phyloP scores from a whole-genome alignment of 768 basidiomycete genomes.

The Dendrothele bispora region DNA sequence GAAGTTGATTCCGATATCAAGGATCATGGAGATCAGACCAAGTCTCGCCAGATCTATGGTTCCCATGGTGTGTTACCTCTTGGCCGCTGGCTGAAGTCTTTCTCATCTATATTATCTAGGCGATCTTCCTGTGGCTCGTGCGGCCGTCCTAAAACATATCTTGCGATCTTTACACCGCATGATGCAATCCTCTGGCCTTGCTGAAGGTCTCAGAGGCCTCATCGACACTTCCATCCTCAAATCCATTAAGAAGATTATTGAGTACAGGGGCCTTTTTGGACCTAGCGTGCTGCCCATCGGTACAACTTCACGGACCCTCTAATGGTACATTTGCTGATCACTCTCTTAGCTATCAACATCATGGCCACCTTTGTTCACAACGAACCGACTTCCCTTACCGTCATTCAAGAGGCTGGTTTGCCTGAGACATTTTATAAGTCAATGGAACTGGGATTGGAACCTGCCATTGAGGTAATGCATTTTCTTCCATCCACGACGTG shows the following conservation, averaged over 20 bases:
- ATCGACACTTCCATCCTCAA: conserved; percentile 87
- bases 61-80: conserved; percentile 45
- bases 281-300: conserved; percentile 83
- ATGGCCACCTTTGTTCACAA: conserved; percentile 98
- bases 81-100: conserved; percentile 3
- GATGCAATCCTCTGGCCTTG: conserved; percentile 94
- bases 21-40: conserved; percentile 46
- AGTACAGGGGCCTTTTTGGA: conserved; percentile 81
- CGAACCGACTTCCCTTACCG: conserved; percentile 90
- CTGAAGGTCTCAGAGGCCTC: conserved; percentile 91
- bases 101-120: conserved; percentile 39
- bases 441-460: conserved; percentile 82
- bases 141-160: conserved; percentile 85
- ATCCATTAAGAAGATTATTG: conserved; percentile 86
- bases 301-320: conserved; percentile 33
- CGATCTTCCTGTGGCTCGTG: conserved; percentile 70
- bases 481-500: background rate
- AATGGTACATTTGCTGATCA: conserved; percentile 11
- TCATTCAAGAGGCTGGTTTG: conserved; percentile 89
- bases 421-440: conserved; percentile 88
- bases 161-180: conserved; percentile 93
- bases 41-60: conserved; percentile 45
- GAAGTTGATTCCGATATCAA: conserved; percentile 69
- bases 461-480: conserved; percentile 77
- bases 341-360: conserved; percentile 76